phyloP scores from a whole-genome alignment of 257 asterid genomes.

The Avicennia marina region DNA sequence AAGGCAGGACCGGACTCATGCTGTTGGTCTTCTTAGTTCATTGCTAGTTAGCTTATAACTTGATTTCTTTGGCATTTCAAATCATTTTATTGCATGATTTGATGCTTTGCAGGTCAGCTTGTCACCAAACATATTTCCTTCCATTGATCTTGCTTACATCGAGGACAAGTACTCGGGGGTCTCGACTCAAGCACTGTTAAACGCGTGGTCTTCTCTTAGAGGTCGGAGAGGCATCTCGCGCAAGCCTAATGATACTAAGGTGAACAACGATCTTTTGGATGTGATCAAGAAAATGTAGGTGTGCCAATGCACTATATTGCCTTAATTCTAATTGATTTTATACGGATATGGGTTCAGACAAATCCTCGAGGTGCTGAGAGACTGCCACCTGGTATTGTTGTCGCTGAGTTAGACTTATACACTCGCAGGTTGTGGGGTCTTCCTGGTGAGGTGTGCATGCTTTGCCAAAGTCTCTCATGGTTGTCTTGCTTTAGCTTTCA shows the following conservation, averaged over 20 bases:
- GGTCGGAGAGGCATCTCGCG: conserved; percentile 37
- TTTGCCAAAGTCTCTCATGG: conserved; percentile 3
- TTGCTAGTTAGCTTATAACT: neutral
- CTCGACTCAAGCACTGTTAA: conserved; percentile 78
- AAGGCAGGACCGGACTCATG: conserved; percentile 42
- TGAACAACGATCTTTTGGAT: conserved; percentile 10
- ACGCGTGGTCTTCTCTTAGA: conserved; percentile 73
- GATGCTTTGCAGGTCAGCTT: conserved; percentile 41
- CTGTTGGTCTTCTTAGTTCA: neutral
- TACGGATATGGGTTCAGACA: conserved; percentile 79
- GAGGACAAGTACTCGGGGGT: conserved; percentile 82
- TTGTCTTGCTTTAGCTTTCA: conserved; percentile 6
- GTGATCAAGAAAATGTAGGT: neutral
- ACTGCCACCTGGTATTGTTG: conserved; percentile 69
- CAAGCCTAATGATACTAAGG: conserved; percentile 49
- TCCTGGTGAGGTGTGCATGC: conserved; percentile 68
- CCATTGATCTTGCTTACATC: conserved; percentile 53
- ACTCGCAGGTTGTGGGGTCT: conserved; percentile 78
- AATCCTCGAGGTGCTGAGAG: conserved; percentile 91
- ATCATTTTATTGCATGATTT: conserved; percentile 17
- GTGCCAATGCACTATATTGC: neutral
- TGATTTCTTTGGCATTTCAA: conserved; percentile 3
- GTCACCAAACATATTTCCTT: conserved; percentile 53
- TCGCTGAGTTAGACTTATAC: conserved; percentile 62
- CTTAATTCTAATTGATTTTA: conserved; percentile 9